A percentile compares a stretch with the other conserved stretches of the same genome.
Evolutionary conservation across 176 grass and related monocot genomes (phyloP).

Genomic region (Eremochloa ophiuroides): DNA sequence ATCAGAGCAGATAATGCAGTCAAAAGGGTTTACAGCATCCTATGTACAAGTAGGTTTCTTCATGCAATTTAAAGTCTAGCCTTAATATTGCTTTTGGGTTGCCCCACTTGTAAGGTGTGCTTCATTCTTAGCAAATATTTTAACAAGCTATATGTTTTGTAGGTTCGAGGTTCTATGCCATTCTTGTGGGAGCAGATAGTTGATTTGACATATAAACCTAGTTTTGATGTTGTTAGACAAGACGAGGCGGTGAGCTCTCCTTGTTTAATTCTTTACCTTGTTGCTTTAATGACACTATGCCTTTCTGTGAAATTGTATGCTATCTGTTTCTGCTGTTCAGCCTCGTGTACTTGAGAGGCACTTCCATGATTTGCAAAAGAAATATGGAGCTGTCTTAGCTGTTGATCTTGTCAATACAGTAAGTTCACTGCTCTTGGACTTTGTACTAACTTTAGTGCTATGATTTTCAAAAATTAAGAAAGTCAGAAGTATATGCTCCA

Average conservation of each 20-base stretch:
- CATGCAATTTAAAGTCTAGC: not conserved
- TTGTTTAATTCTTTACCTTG: slow-evolving; percentile 18
- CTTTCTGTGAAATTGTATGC: not conserved
- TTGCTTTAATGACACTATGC: not conserved
- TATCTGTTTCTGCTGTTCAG: slow-evolving; percentile 35
- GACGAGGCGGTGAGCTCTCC: slow-evolving; percentile 64
- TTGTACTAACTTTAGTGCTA: not conserved
- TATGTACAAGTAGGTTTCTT: slow-evolving; percentile 81
- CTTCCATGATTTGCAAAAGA: slow-evolving; percentile 78
- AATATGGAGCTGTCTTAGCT: slow-evolving; percentile 83
- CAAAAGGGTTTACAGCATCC: slow-evolving; percentile 81
- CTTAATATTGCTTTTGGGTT: slow-evolving; percentile 4
- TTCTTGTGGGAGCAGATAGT: slow-evolving; percentile 97
- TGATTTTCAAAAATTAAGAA: slow-evolving; percentile 3
- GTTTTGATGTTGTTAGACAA: slow-evolving; percentile 74
- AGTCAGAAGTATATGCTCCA: not conserved
- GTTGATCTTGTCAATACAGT: slow-evolving; percentile 94
- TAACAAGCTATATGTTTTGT: slow-evolving; percentile 22
- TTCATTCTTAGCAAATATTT: not conserved
- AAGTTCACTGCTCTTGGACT: slow-evolving; percentile 27
- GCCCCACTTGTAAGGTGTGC: not conserved
- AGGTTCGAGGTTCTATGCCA: slow-evolving; percentile 97
- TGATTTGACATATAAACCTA: slow-evolving; percentile 97
- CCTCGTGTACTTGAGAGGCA: slow-evolving; percentile 69
- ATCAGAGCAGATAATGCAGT: slow-evolving; percentile 80